These are phyloP conservation scores for Dipteronia sinensis DNA, from an alignment of 345 rosid genomes.

Conservation along the genomic window DNA sequence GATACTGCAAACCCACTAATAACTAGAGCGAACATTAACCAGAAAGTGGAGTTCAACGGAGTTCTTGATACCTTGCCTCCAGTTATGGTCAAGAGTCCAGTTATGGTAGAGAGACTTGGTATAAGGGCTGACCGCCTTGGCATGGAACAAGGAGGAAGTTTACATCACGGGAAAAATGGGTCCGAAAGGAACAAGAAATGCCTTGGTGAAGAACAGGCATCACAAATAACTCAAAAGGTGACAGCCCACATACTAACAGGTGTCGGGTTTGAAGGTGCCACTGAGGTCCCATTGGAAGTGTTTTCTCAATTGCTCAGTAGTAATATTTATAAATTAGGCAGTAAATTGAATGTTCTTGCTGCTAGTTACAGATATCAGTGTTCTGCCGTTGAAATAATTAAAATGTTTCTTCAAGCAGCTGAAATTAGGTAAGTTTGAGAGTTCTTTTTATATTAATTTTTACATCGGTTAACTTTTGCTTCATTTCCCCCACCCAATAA, in stretches of 20 bases:
- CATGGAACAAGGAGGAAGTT: constrained; percentile 70
- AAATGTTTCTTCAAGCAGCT: constrained; percentile 79
- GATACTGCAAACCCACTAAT: constrained; percentile 62
- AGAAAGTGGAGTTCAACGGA: constrained; percentile 60
- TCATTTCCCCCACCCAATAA: background rate
- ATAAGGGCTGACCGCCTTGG: constrained; percentile 64
- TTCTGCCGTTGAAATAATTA: constrained; percentile 78
- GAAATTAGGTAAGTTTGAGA: constrained; percentile 58
- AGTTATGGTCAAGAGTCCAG: constrained; percentile 58
- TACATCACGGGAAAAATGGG: constrained; percentile 57
- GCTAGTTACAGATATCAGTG: constrained; percentile 86
- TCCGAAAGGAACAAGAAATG: constrained; percentile 43
- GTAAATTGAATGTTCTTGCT: constrained; percentile 67
- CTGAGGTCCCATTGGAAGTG: constrained; percentile 79
- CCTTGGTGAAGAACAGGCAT: constrained; percentile 78
- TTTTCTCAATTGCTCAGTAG: constrained; percentile 69
- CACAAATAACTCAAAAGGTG: constrained; percentile 61
- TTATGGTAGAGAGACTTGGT: constrained; percentile 87
- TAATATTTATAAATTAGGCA: constrained; percentile 75
- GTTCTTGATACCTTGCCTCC: constrained; percentile 80
- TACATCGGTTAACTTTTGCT: background rate
- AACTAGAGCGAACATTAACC: constrained; percentile 39
- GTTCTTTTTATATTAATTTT: constrained; percentile 7
- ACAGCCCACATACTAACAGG: constrained; percentile 57
- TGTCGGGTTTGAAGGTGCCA: constrained; percentile 75